Evolutionary conservation across 208 protist genomes (phyloP), one percentile per base, ranked within the genome.

Genomic region (Acanthamoeba castellanii): DNA sequence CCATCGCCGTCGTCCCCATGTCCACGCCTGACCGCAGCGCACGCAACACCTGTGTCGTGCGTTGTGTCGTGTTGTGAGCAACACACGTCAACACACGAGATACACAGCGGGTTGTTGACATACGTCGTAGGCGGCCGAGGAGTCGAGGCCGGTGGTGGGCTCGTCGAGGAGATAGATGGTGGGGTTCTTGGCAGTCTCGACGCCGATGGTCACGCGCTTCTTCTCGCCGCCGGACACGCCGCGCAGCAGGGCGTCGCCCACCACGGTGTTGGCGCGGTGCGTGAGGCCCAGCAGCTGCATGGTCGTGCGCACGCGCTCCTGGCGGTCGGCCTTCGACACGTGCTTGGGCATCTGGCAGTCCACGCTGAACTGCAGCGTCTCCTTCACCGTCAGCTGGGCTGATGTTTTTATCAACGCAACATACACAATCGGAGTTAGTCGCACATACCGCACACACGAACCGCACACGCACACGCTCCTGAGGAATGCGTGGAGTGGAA

Each of bases 61-160:
- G 92, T 27, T 8, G 32, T 70, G 64, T 5, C 30, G 7, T 2
- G 50, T 55, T 0, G 50, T 1, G 50, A 55, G 50, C 7, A 55
- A 42, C 3, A 4, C 37, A 42, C 37, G 3, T 42, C 37, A 42
- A 30, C 61, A 68, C 7, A 9, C 7, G 16, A 30, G 0, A 68
- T 13, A 68, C 61, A 68, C 27, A n/a, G 59, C 18, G 22, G 59
- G 4, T 66, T 14, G 30, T 61, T 91, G 59, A 34, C 94, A 42
- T 74, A 95, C 78, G 16, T 82, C 74, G 74, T 82, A 82, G 34
- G 96, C 96, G 7, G 96, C 92, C 7, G 81, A 85, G 9, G 85
- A 64, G 37, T 99, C 98, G 11, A 99, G 96, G 13, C 98, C 98
- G 27, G 97, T 98, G 32, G 97, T 98, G 22, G 97, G 97, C 95